These are phyloP conservation scores for Hirschioporus abietinus DNA, from an alignment of 768 basidiomycete species.

Conservation along the genomic window DNA sequence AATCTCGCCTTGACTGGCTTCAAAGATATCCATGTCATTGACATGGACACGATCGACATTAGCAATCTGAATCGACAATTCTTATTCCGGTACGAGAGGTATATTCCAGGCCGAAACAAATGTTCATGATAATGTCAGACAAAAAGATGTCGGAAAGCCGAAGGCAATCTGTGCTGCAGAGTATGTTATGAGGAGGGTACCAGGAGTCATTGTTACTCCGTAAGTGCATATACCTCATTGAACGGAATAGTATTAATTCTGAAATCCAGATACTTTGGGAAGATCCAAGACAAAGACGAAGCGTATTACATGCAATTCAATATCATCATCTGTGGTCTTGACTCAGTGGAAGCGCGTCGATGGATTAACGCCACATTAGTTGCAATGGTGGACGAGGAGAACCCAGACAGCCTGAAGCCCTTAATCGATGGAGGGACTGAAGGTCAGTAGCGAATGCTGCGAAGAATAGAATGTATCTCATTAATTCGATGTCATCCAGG, in stretches of 20 bases:
- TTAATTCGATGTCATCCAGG: slow-evolving; percentile 41
- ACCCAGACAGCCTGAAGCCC: slow-evolving; percentile 90
- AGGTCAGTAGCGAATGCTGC: slow-evolving; percentile 42
- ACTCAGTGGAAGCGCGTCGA: slow-evolving; percentile 93
- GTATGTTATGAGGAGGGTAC: slow-evolving; percentile 94
- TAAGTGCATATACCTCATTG: slow-evolving; percentile 36
- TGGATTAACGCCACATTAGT: slow-evolving; percentile 99
- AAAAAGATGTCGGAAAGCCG: slow-evolving; percentile 86
- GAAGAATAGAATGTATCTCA: slow-evolving; percentile 1
- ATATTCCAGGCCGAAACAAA: slow-evolving; percentile 2
- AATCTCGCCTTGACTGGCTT: slow-evolving; percentile 96
- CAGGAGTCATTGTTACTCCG: slow-evolving; percentile 96
- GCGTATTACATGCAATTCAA: slow-evolving; percentile 97
- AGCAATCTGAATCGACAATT: slow-evolving; percentile 99
- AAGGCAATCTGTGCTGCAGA: slow-evolving; percentile 95
- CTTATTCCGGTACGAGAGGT: slow-evolving; percentile 71
- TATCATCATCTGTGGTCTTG: slow-evolving; percentile 93
- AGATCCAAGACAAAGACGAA: slow-evolving; percentile 96
- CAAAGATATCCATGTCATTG: slow-evolving; percentile 98
- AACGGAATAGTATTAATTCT: slow-evolving; percentile 7
- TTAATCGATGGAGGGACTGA: slow-evolving; percentile 98
- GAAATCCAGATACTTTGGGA: slow-evolving; percentile 76
- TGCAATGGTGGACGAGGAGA: slow-evolving; percentile 88
- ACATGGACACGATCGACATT: slow-evolving; percentile 99
- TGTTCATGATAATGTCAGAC: slow-evolving; percentile 36